phyloP scores from a whole-genome alignment of 768 basidiomycete genomes.

The Amylocystis lapponica region DNA sequence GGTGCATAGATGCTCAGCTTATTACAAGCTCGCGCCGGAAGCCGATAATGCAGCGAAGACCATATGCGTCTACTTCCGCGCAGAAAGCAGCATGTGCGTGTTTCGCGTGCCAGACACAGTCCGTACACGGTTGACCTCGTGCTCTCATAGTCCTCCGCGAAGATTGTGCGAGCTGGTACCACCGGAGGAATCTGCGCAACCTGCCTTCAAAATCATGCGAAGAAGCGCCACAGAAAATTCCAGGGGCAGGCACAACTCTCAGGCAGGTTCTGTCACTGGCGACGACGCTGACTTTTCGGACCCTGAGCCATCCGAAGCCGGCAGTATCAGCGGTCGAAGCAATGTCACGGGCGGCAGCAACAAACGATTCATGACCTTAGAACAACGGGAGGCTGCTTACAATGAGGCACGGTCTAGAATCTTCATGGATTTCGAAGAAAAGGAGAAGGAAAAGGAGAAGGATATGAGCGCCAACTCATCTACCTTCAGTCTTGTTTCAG shows the following conservation, averaged over 20 bases:
- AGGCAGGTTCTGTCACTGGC: slow-evolving; percentile 63
- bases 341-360: slow-evolving; percentile 48
- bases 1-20: slow-evolving; percentile 79
- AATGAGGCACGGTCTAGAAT: slow-evolving; percentile 82
- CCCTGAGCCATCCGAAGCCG: slow-evolving; percentile 72
- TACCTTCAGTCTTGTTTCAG: slow-evolving; percentile 62
- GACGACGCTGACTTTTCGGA: slow-evolving; percentile 78
- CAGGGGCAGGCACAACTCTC: slow-evolving; percentile 56
- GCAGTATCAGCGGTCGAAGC: slow-evolving; percentile 61
- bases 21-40: slow-evolving; percentile 72
- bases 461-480: slow-evolving; percentile 76
- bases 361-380: slow-evolving; percentile 74
- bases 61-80: slow-evolving; percentile 49
- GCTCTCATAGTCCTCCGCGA: slow-evolving; percentile 50
- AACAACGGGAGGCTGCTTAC: slow-evolving; percentile 86
- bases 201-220: slow-evolving; percentile 88
- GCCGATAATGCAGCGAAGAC: slow-evolving; percentile 57
- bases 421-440: slow-evolving; percentile 78
- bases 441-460: slow-evolving; percentile 49
- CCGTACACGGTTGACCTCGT: neutral
- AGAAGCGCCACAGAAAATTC: slow-evolving; percentile 51
- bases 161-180: slow-evolving; percentile 76
- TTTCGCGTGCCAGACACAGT: neutral
- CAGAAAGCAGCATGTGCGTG: slow-evolving; percentile 74
- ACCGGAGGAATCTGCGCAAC: slow-evolving; percentile 58